Evolutionary conservation across 2,329 filamentous ascomycete species (phyloP).

Genomic region (Diplocarpon mali): DNA sequence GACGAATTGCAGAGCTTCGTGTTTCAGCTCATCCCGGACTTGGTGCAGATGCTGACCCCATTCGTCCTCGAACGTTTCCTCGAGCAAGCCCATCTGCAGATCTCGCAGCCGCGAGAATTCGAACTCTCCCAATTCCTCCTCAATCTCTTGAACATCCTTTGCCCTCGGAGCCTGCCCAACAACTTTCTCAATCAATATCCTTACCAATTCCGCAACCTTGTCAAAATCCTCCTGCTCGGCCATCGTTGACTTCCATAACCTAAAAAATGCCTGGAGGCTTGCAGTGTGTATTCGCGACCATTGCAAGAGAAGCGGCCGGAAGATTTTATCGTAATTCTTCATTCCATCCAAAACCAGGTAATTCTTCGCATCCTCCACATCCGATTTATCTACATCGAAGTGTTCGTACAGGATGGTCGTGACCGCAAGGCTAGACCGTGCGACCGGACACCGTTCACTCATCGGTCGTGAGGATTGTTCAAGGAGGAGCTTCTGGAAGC

Average conservation of each 20-base stretch:
- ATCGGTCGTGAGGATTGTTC: constrained; percentile 71
- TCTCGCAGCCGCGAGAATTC: constrained; percentile 69
- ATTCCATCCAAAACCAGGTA: constrained; percentile 64
- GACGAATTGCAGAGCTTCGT: constrained; percentile 89
- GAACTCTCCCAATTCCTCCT: constrained; percentile 79
- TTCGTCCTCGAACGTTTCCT: constrained; percentile 83
- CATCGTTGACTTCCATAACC: constrained; percentile 83
- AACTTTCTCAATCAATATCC: constrained; percentile 82
- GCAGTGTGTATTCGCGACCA: constrained; percentile 88
- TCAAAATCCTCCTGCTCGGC: constrained; percentile 81
- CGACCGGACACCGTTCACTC: constrained; percentile 72
- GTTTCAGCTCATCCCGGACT: constrained; percentile 81
- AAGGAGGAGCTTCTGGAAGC: constrained; percentile 81
- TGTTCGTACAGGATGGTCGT: constrained; percentile 88
- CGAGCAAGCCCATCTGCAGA: constrained; percentile 86
- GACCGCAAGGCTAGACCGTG: constrained; percentile 73
- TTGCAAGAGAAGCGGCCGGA: constrained; percentile 78
- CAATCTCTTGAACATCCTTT: constrained; percentile 75
- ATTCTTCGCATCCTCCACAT: constrained; percentile 65
- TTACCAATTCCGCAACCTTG: constrained; percentile 83
- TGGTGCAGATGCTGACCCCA: constrained; percentile 87
- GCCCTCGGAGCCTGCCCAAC: constrained; percentile 72
- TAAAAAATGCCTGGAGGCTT: constrained; percentile 75
- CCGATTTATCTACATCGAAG: constrained; percentile 82
- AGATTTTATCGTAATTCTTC: constrained; percentile 74